phyloP scores from a whole-genome alignment of 2,329 filamentous ascomycete species.

The Penicillium sp. region DNA sequence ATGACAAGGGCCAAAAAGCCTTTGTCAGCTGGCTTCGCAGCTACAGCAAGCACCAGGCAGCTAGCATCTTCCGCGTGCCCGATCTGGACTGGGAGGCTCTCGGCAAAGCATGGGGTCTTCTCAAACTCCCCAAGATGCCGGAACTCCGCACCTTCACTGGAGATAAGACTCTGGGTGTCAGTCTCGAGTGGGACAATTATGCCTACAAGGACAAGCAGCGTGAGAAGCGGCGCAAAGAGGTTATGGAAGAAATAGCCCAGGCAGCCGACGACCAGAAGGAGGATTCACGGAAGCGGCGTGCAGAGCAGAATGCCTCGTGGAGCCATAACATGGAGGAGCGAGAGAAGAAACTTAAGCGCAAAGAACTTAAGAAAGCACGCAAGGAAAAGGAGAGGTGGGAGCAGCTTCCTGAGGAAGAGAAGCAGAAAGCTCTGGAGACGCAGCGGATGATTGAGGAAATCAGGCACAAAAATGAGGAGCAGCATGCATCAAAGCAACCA shows the following conservation, averaged over 20 bases:
- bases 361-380: constrained; percentile 66
- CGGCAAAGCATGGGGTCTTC: constrained; percentile 79
- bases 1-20: constrained; percentile 85
- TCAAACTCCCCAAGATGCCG: constrained; percentile 90
- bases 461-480: constrained; percentile 56
- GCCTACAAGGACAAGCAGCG: constrained; percentile 71
- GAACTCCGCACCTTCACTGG: constrained; percentile 76
- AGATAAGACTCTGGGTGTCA: constrained; percentile 62
- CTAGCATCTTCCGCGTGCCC: constrained; percentile 80
- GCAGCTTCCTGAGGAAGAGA: constrained; percentile 72
- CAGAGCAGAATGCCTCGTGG: constrained; percentile 68
- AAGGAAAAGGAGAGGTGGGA: constrained; percentile 65
- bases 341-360: constrained; percentile 61
- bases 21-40: constrained; percentile 93
- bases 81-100: constrained; percentile 86
- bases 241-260: constrained; percentile 53
- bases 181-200: constrained; percentile 64
- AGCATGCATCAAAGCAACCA: constrained; percentile 23
- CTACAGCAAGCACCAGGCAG: constrained; percentile 87
- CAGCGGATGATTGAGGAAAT: constrained; percentile 66
- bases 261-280: constrained; percentile 38
- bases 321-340: constrained; percentile 70
- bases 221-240: constrained; percentile 65
- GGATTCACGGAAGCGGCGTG: constrained; percentile 55
- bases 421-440: constrained; percentile 63